phyloP scores from a whole-genome alignment of 2,329 filamentous ascomycete species.

The Curvularia lunata region DNA sequence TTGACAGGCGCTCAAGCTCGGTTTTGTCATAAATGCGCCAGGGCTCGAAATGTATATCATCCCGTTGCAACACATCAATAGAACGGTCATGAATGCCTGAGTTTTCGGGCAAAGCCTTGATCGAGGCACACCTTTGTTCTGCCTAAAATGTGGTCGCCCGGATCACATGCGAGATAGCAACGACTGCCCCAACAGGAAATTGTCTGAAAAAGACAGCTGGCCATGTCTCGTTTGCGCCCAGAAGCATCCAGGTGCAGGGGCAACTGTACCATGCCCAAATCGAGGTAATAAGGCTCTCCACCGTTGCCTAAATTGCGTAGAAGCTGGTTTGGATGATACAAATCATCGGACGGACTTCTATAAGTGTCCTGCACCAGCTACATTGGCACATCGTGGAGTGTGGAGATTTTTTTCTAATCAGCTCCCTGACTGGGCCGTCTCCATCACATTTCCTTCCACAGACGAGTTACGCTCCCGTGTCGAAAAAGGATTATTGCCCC shows the following conservation, averaged over 20 bases:
- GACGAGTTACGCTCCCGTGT: not conserved
- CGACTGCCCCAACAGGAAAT: not conserved
- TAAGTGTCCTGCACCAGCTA: not conserved
- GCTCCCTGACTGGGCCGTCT: not conserved
- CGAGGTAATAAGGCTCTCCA: not conserved
- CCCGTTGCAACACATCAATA: not conserved
- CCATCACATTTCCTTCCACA: not conserved
- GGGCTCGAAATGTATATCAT: not conserved
- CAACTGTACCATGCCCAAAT: not conserved
- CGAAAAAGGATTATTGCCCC: not conserved
- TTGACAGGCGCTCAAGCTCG: not conserved
- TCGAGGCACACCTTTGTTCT: not conserved
- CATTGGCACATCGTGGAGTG: not conserved
- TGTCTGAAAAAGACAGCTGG: not conserved
- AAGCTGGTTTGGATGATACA: not conserved
- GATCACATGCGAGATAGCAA: not conserved
- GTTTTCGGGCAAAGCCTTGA: too few relatives aligned
- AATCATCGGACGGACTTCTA: not conserved
- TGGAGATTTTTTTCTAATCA: not conserved
- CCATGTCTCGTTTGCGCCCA: not conserved
- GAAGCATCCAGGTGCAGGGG: not conserved
- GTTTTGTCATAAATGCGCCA: not conserved
- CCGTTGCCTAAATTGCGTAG: not conserved
- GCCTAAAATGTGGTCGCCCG: not conserved
- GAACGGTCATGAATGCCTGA: too few relatives aligned